Evolutionary conservation across 2,329 filamentous ascomycete species (phyloP), one percentile per base, ranked within the genome.

Genomic region (Cercospora berteroae): DNA sequence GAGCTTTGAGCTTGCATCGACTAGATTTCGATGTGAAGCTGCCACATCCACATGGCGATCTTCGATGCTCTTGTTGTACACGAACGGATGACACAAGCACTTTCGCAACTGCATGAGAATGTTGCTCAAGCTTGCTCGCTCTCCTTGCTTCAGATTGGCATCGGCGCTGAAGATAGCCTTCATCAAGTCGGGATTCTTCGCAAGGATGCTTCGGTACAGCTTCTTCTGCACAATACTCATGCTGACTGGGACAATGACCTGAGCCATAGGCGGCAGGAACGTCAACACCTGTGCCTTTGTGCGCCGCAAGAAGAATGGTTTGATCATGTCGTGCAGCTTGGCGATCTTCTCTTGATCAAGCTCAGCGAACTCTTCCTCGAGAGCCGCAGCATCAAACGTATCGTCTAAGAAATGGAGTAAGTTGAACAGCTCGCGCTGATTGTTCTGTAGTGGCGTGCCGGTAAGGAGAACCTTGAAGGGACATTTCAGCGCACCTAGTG

Each of bases 171-270:
- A 94, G 56, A 99, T 93, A 0, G 94, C 88, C 71, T 90, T 90
- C 76, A 99, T 94, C 8, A 99, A 85, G 63, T 96, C 87, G 0
- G 94, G 91, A 69, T 96, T 97, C 78, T 96, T 95, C 13, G 91
- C 88, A 74, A 99, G 86, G 73, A 99, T 97, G 2, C 91, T 96
- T 76, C 94, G 95, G 81, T 95, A 97, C 0, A 99, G 85, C 76
- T 93, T 95, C 82, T 97, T 95, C 77, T 99, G 96, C 12, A 99
- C 83, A 13, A 93, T 84, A 1, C 92, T 94, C 94, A 98, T 97
- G 2, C 92, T 94, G n/a, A 99, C 89, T 0, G 95, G 95, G 4
- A 99, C 82, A 69, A 99, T 98, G 73, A 99, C 93, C 75, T 98
- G 94, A 1, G 91, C 90, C 87, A 99, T 93, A 0, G 94, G 90